Base-by-base conservation (phyloP, 129 eudicot genomes). In the Lonicera japonica region DNA sequence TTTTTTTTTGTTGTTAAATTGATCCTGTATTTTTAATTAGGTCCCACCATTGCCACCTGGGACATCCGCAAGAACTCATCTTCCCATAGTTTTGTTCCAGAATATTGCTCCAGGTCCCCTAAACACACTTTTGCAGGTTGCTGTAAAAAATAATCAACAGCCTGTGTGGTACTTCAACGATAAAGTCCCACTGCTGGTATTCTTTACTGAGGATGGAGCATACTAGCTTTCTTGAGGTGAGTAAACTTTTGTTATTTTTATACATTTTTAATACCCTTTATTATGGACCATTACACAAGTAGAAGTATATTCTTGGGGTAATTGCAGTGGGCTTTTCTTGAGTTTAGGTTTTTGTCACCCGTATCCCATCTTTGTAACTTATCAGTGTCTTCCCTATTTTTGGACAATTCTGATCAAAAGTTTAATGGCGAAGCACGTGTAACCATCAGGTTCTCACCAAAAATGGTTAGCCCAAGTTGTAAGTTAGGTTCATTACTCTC, bases 191-290 rank as follows among this genome's bases (percentile, higher is more conserved):
- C 63, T 91, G 79, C 82, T 64, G 41, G 82, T 69, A 56, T 64
- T 84, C 56, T 82, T 91, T 41, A 64, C 79, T 0, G 97, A 91
- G 74, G 97, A 91, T 92, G 96, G 98, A 92, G 75, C 90, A 96
- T 1, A 43, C 83, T 45, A 34, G 84, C 24, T 87, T 92, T 71
- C 96, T 92, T 54, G 98, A 91, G 98, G 96, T 87, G 70, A 65
- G 56, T 15, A 53, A 14, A 25, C n/a, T n/a, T 17, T 43, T 7
- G 54, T 54, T 56, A 17, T 16, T 11, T 38, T 38, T 38, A 38
- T 38, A 38, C 10, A 10, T 38, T 4, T 38, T 38, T 38, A n/a
- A n/a, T n/a, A n/a, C n/a, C n/a, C n/a, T n/a, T n/a, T n/a, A n/a
- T n/a, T n/a, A n/a, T n/a, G n/a, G n/a, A n/a, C n/a, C n/a, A n/a